These are phyloP conservation scores for Castanea crenata DNA, from an alignment of 306 rosid genomes.

Conservation along the genomic window DNA sequence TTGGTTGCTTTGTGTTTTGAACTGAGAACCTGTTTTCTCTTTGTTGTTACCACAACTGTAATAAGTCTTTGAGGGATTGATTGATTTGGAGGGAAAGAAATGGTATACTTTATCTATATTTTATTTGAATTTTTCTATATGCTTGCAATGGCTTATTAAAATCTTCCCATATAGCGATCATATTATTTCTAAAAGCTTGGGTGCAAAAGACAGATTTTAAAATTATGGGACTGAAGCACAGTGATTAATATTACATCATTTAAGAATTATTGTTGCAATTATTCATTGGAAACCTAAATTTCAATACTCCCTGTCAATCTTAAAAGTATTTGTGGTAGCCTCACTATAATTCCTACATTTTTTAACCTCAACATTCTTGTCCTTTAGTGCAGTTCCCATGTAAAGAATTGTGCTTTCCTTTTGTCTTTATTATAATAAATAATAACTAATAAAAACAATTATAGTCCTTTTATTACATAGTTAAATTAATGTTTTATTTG, in stretches of 20 bases:
- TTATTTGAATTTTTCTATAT: background rate
- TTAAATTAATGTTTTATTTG: background rate
- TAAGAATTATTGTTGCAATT: background rate
- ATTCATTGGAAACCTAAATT: background rate
- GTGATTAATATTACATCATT: background rate
- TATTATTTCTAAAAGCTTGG: background rate
- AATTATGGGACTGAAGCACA: background rate
- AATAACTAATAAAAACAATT: background rate
- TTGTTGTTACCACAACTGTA: background rate
- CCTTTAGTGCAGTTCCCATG: background rate
- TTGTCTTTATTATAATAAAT: background rate
- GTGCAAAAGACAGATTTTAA: background rate
- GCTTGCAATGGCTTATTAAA: background rate
- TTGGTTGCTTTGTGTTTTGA: background rate
- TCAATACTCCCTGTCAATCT: background rate
- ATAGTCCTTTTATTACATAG: background rate
- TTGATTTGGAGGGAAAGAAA: background rate
- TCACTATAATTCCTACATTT: background rate
- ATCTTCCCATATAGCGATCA: background rate
- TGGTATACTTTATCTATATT: background rate
- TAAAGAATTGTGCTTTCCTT: background rate
- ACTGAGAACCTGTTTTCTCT: background rate
- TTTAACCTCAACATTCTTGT: background rate
- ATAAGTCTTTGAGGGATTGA: background rate
- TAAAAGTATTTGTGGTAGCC: background rate